Evolutionary conservation across 2,329 filamentous ascomycete species (phyloP), one percentile per base, ranked within the genome.

Genomic region (Pleomassaria siparia): DNA sequence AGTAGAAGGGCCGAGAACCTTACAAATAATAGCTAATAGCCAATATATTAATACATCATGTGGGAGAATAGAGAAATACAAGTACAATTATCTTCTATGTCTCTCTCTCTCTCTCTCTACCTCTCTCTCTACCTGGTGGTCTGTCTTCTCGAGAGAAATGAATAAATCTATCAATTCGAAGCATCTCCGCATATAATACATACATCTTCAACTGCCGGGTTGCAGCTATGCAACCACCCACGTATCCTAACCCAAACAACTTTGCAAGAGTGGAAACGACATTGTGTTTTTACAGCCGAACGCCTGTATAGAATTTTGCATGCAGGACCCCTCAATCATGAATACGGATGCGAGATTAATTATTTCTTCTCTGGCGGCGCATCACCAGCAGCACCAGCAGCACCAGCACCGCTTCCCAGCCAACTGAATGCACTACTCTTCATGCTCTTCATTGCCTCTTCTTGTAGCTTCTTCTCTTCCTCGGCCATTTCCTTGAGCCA

Each of bases 401-500:
- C n/a, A n/a, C n/a, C n/a, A 20, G 39, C 40, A 18, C 25, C 26
- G 18, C 10, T 46, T 16, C 60, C 37, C 10, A 69, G 49, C 60
- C 60, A 69, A 40, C 60, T 56, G 36, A 69, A 66, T 0, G 64
- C 60, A 20, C 64, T 60, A 15, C 55, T 63, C 81, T 92, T 94
- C 89, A 96, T 95, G 66, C 82, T 89, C 74, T 87, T 88, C 86
- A 95, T 91, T 62, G 87, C 87, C 73, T 95, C 91, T 65, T 95
- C 88, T 72, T 91, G 88, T 54, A 85, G 80, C 78, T 90, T 91
- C 78, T 96, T 92, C 76, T 91, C 87, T 68, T 89, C 83, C 40
- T 86, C 86, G 35, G 88, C 88, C 79, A 96, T 91, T 72, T 97
- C 92, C 77, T 91, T 91, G 59, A 99, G 79, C 89, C 91, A 96